Conservation (phyloP, 768 basidiomycete genomes). For the Agrocybe pediades region DNA sequence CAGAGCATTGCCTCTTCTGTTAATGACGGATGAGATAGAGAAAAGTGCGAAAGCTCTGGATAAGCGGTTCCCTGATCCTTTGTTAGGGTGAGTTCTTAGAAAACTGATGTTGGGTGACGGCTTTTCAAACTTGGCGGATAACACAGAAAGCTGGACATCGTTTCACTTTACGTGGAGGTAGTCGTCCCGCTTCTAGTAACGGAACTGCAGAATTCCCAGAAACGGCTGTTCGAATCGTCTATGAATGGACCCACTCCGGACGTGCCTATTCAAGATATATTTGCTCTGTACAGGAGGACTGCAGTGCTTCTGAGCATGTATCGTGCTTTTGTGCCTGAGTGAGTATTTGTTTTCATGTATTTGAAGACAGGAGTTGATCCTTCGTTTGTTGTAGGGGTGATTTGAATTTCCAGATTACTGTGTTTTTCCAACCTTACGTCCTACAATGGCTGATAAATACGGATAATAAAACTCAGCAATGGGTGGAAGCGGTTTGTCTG, state of each 20-base stretch:
- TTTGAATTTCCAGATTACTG: slow-evolving; percentile 67
- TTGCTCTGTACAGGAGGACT: slow-evolving; percentile 80
- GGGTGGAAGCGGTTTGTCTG: slow-evolving; percentile 85
- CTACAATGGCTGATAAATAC: slow-evolving; percentile 88
- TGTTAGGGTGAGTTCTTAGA: slow-evolving; percentile 71
- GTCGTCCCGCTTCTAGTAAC: slow-evolving; percentile 64
- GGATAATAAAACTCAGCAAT: slow-evolving; percentile 86
- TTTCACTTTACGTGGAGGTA: slow-evolving; percentile 71
- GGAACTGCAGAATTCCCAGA: slow-evolving; percentile 70
- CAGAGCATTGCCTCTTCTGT: slow-evolving; percentile 74
- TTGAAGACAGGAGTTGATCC: not conserved
- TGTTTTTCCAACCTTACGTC: slow-evolving; percentile 88
- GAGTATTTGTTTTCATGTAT: slow-evolving; percentile 27
- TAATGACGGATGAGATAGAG: slow-evolving; percentile 90
- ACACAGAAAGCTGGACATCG: slow-evolving; percentile 69
- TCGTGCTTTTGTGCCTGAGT: slow-evolving; percentile 80
- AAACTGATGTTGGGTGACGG: too few relatives aligned
- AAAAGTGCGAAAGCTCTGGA: slow-evolving; percentile 82
- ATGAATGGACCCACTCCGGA: slow-evolving; percentile 88
- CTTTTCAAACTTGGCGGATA: too few relatives aligned
- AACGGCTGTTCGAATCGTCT: slow-evolving; percentile 77
- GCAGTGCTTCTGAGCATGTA: slow-evolving; percentile 80
- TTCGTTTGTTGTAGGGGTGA: slow-evolving; percentile 40
- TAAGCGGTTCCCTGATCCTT: slow-evolving; percentile 82
- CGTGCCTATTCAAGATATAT: slow-evolving; percentile 88